Percentiles rank a stretch among this genome's conserved stretches.
Conservation (phyloP, 352 stramenopile species). For the Phytophthora pluvialis region DNA sequence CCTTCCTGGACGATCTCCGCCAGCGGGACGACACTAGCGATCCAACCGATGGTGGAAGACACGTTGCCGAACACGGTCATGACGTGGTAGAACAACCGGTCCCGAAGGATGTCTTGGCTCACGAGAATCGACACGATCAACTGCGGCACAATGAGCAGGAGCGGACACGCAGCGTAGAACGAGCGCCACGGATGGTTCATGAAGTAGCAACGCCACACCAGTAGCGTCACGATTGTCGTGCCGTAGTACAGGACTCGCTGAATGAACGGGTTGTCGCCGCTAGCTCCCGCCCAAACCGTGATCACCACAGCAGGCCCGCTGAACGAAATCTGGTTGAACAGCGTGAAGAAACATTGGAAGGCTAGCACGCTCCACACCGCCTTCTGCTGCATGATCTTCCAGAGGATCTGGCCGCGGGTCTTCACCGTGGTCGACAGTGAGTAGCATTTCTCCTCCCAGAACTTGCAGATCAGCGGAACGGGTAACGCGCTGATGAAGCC, state of each 20-base stretch:
- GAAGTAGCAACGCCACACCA: conserved; percentile 48
- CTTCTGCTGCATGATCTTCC: conserved; percentile 65
- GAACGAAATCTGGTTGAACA: conserved; percentile 51
- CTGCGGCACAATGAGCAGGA: conserved; percentile 39
- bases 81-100: conserved; percentile 39
- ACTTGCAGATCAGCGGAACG: conserved; percentile 42
- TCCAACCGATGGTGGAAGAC: conserved; percentile 21
- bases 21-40: conserved; percentile 49
- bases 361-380: conserved; percentile 51
- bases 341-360: conserved; percentile 52
- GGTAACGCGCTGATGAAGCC: conserved; percentile 38
- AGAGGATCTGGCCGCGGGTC: conserved; percentile 46
- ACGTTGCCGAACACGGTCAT: conserved; percentile 34
- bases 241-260: conserved; percentile 31
- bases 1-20: conserved; percentile 66
- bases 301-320: conserved; percentile 30
- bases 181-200: conserved; percentile 48
- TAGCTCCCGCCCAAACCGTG: conserved; percentile 34
- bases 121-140: conserved; percentile 33
- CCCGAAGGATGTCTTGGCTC: conserved; percentile 36
- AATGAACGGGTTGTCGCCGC: conserved; percentile 34
- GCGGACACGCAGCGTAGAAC: conserved; percentile 37
- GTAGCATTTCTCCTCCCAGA: conserved; percentile 56
- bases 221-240: conserved; percentile 28
- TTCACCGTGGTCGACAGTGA: conserved; percentile 49